Evolutionary conservation across 768 basidiomycete species (phyloP), one percentile per base, ranked within the genome.

Genomic region (Macrolepiota dolichaula): DNA sequence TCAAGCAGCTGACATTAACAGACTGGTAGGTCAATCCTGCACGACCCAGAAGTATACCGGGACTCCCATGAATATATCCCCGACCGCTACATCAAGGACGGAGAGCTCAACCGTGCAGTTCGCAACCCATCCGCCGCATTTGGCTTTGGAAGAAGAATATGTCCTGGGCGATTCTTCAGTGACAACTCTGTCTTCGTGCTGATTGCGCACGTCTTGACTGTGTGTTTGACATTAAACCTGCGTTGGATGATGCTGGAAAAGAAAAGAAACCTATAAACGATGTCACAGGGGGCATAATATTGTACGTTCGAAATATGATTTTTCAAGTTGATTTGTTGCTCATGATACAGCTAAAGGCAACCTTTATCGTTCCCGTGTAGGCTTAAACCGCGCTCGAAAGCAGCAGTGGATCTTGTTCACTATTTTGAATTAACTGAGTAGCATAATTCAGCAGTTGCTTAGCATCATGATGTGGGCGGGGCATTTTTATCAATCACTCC

Each of bases 141-240:
- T 29, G 61, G 61, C 25, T 62, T 24, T 22, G 55, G 61, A 11
- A 55, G 61, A 24, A 32, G 66, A 37, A 66, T 67, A 6, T 69
- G 68, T 37, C 67, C 68, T 9, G 67, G 68, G 6, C 63, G 65
- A 7, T 63, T 63, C 49, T 49, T 69, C n/a, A 63, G 63, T n/a
- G 38, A 64, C 27, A 53, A 65, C 6, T 56, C 55, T 9, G 47
- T 69, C 10, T 65, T 55, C 49, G 58, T 60, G 9, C 49, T 67
- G n/a, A 51, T 64, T 15, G 62, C 68, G 19, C 59, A 60, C n/a
- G 38, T 66, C 10, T 42, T 69, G 19, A 44, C 68, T 1, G 59
- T 63, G n/a, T n/a, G 15, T 69, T 57, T 56, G 58, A 67, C 37
- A 57, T 67, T 35, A 38, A 35, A 7, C 68, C 68, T 37, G 53